Percentiles rank a stretch among this genome's conserved stretches.
phyloP scores from a whole-genome alignment of 2,329 filamentous ascomycete species.

The Paecilomyces sp. region DNA sequence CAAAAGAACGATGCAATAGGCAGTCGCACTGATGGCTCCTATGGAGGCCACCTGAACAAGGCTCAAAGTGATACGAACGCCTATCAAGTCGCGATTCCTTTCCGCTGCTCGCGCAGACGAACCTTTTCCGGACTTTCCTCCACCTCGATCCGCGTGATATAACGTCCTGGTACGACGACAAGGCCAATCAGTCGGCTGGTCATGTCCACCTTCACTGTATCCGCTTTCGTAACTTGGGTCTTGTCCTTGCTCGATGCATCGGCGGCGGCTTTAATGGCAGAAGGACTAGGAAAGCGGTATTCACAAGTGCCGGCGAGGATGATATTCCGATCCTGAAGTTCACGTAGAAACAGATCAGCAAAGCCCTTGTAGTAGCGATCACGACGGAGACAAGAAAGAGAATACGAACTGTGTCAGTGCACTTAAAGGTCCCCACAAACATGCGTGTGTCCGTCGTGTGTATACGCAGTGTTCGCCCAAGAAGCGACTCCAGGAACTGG shows the following conservation, averaged over 20 bases:
- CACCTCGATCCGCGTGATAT: conserved; percentile 81
- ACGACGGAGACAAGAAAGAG: not conserved
- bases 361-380: not conserved
- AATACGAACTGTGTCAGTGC: conserved; percentile 73
- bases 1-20: not conserved
- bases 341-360: not conserved
- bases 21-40: not conserved
- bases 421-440: conserved; percentile 88
- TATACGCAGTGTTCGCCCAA: conserved; percentile 73
- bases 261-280: conserved; percentile 37
- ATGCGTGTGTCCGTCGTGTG: conserved; percentile 76
- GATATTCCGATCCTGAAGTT: conserved; percentile 69
- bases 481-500: conserved; percentile 48
- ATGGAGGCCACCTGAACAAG: not conserved
- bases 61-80: not conserved
- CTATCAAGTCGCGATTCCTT: not conserved
- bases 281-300: conserved; percentile 66
- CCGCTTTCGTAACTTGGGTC: conserved; percentile 17
- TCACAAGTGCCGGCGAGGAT: conserved; percentile 82
- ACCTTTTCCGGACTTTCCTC: conserved; percentile 49
- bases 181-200: conserved; percentile 80
- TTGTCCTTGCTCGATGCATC: conserved; percentile 21
- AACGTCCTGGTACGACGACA: conserved; percentile 78
- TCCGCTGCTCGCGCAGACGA: conserved; percentile 7
- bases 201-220: conserved; percentile 59